Evolutionary conservation across 2,329 filamentous ascomycete species (phyloP).

Genomic region (Spiromastix sp.): DNA sequence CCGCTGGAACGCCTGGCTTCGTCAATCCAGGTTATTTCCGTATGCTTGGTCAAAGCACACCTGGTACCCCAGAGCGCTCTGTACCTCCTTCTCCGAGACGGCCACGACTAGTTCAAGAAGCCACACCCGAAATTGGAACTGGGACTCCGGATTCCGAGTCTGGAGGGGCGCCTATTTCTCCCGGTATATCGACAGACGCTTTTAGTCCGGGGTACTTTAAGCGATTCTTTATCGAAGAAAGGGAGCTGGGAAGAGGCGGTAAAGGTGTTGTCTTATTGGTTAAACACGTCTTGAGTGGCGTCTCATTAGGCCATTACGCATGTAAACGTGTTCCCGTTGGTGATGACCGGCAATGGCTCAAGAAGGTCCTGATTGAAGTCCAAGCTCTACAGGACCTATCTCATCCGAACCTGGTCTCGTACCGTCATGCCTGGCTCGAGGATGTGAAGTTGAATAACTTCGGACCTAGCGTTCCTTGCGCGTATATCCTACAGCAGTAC

Average conservation of each 20-base stretch:
- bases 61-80: conserved; percentile 13
- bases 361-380: conserved; percentile 89
- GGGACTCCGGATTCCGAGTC: conserved; percentile 3
- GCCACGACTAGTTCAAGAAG: conserved; percentile 36
- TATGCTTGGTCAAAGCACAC: conserved; percentile 61
- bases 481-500: conserved; percentile 95
- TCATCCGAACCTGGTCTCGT: conserved; percentile 91
- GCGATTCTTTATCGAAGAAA: conserved; percentile 84
- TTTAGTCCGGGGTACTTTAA: conserved; percentile 91
- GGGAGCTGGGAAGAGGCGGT: conserved; percentile 75
- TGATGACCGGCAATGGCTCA: conserved; percentile 87
- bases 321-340: conserved; percentile 96
- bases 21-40: conserved; percentile 91
- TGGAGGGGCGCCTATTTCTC: conserved; percentile 26
- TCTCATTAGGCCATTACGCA: conserved; percentile 79
- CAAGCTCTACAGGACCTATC: conserved; percentile 84
- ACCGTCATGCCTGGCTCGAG: conserved; percentile 95
- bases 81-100: conserved; percentile 40
- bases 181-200: conserved; percentile 72
- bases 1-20: conserved; percentile 48
- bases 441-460: conserved; percentile 76
- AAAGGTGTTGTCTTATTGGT: conserved; percentile 95
- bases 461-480: conserved; percentile 82
- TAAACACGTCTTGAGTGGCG: conserved; percentile 80
- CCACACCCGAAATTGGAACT: conserved; percentile 25